Percentiles rank a stretch among this genome's conserved stretches.
These are phyloP conservation scores for Beauveria sp. DNA, from an alignment of 2,329 filamentous ascomycete species.

Conservation along the genomic window DNA sequence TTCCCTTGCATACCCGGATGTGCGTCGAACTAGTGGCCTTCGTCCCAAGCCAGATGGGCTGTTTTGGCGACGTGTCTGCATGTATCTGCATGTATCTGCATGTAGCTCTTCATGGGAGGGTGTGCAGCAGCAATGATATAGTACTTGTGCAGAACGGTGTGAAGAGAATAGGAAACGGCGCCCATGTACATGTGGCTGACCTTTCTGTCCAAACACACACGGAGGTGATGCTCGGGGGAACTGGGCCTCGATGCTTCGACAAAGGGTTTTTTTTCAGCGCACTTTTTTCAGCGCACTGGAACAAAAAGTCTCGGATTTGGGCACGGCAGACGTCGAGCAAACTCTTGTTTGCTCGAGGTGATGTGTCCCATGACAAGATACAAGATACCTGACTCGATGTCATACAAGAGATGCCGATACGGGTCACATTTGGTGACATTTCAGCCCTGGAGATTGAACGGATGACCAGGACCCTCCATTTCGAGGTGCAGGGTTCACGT, in stretches of 20 bases:
- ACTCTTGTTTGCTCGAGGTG: not conserved
- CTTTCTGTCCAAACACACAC: not conserved
- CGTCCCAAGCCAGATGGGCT: conserved; percentile 5
- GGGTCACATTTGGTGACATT: not conserved
- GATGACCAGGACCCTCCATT: not conserved
- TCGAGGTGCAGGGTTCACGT: not conserved
- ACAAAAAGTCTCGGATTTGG: not conserved
- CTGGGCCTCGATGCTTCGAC: not conserved
- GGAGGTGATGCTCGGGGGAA: not conserved
- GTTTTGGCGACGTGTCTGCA: not conserved
- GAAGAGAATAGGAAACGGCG: not conserved
- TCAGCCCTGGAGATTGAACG: not conserved
- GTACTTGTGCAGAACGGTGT: not conserved
- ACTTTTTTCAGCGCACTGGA: not conserved
- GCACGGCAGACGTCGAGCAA: not conserved
- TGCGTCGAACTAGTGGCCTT: conserved; percentile 5
- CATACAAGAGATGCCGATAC: not conserved
- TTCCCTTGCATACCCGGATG: conserved; percentile 12
- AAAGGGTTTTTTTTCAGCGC: not conserved
- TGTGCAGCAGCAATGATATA: not conserved
- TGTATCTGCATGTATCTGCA: not conserved
- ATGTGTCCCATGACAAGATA: not conserved
- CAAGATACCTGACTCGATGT: not conserved
- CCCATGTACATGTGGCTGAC: not conserved
- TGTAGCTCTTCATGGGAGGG: not conserved